A percentile compares a stretch with the other conserved stretches of the same genome.
These are phyloP conservation scores for Helianthus annuus DNA, from an alignment of 129 eudicot genomes.

Conservation along the genomic window HanXRQr2.0-SUNRISE NC_035448.2:192481117-192481616, in stretches of 20 bases:
- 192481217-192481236: not conserved
- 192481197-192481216: not conserved
- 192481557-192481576: too few species aligned
- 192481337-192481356: not conserved
- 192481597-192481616: too few species aligned
- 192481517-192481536: not conserved
- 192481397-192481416: not conserved
- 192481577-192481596: too few species aligned
- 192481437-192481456: not conserved
- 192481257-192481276: not conserved
- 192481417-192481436: not conserved
- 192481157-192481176: conserved; percentile 49
- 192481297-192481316: not conserved
- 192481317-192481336: not conserved
- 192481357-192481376: not conserved
- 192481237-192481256: not conserved
- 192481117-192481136: conserved; percentile 29
- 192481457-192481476: not conserved
- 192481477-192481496: not conserved
- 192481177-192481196: conserved; percentile 11
- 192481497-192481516: not conserved
- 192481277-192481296: not conserved
- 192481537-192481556: not conserved
- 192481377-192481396: too few species aligned
- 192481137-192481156: conserved; percentile 35